phyloP scores from a whole-genome alignment of 345 rosid genomes.

The Cochlearia excelsa region DNA sequence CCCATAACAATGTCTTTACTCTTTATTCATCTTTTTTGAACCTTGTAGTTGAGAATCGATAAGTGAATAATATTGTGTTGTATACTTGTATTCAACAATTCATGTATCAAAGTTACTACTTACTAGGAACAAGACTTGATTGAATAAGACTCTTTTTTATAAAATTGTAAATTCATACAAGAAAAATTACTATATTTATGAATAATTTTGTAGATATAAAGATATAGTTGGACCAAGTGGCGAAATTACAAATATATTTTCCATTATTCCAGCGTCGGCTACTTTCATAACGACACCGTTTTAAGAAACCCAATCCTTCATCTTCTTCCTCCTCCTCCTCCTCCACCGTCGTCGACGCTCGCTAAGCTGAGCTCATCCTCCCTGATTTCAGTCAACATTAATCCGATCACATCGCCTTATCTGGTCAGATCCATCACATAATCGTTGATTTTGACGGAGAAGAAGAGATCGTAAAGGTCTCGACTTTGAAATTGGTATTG shows the following conservation, averaged over 20 bases:
- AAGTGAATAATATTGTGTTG: conserved; percentile 8
- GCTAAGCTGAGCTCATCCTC: conserved; percentile 6
- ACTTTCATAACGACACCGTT: conserved; percentile 18
- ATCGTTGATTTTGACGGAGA: conserved; percentile 6
- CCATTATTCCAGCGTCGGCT: conserved; percentile 24
- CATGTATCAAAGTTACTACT: too few species aligned
- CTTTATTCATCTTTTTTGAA: not conserved
- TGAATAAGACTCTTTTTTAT: too few species aligned
- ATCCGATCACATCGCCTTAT: conserved; percentile 14
- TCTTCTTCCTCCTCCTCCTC: conserved; percentile 7
- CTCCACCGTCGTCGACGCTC: conserved; percentile 10
- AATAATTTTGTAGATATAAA: not conserved
- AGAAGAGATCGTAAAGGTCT: conserved; percentile 7
- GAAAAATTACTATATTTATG: too few species aligned
- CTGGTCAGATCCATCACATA: conserved; percentile 26
- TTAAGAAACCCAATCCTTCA: conserved; percentile 16
- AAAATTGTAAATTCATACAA: too few species aligned
- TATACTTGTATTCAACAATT: too few species aligned
- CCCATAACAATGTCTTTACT: conserved; percentile 17
- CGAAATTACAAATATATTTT: conserved; percentile 14
- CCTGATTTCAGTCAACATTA: conserved; percentile 4
- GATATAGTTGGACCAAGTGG: conserved; percentile 17
- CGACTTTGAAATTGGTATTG: conserved; percentile 9
- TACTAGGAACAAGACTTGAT: too few species aligned
- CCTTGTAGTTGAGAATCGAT: conserved; percentile 13